Evolutionary conservation across 2,329 filamentous ascomycete species (phyloP).

Genomic region (Chaetomium strumarium): DNA sequence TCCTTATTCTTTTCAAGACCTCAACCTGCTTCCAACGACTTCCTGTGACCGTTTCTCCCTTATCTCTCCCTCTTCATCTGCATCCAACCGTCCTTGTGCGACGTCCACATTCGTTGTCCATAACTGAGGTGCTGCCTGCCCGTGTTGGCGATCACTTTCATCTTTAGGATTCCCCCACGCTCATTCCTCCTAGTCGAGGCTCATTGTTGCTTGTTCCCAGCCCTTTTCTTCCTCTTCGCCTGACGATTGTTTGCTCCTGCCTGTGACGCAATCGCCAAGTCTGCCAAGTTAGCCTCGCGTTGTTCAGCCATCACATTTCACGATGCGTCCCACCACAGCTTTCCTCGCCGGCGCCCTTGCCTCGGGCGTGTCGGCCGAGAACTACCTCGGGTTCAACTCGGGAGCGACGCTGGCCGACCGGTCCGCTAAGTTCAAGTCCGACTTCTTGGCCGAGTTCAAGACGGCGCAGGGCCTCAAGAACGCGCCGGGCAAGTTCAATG

Average conservation of each 20-base stretch:
- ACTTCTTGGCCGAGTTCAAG: constrained; percentile 44
- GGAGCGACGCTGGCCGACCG: constrained; percentile 41
- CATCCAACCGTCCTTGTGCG: constrained; percentile 17
- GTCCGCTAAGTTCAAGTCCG: constrained; percentile 47
- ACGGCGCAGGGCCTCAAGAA: constrained; percentile 36
- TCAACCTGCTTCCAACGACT: neutral
- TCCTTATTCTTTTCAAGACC: constrained; percentile 11
- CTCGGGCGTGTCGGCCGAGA: constrained; percentile 36
- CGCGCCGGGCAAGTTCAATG: constrained; percentile 50
- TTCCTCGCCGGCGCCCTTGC: constrained; percentile 37
- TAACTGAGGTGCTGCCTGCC: too few relatives aligned
- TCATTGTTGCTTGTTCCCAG: neutral
- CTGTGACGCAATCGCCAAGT: constrained; percentile 18
- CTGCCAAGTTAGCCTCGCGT: constrained; percentile 3
- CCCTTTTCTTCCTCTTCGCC: neutral
- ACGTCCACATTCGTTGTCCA: constrained; percentile 16
- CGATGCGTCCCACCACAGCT: constrained; percentile 38
- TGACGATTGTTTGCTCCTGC: neutral
- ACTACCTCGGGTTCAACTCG: constrained; percentile 51
- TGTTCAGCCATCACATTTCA: constrained; percentile 31
- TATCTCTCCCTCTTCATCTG: constrained; percentile 1
- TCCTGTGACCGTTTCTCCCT: neutral
- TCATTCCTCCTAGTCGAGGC: constrained; percentile 6
- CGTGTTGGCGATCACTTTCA: neutral
- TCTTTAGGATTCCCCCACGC: constrained; percentile 3